Conservation (phyloP, 2,329 filamentous ascomycete genomes). For the Cephalotrichum gorgonifer region DNA sequence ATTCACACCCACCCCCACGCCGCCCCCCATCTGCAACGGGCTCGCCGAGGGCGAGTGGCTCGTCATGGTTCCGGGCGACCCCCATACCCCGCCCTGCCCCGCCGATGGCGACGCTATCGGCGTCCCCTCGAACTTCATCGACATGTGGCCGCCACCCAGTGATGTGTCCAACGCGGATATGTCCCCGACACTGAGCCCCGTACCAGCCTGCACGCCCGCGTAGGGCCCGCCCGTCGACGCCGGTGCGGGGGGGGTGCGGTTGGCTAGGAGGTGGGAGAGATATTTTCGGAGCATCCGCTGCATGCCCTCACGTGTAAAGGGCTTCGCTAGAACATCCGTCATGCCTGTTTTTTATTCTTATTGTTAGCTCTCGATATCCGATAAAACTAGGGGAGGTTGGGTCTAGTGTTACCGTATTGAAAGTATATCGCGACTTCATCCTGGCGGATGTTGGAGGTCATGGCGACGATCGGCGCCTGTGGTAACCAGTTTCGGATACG, state of each 20-base stretch:
- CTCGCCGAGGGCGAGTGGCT: conserved; percentile 1
- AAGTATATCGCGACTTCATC: conserved; percentile 98
- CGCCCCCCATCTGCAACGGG: background rate
- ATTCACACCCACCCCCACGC: background rate
- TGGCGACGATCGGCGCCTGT: conserved; percentile 82
- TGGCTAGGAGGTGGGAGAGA: conserved; percentile 60
- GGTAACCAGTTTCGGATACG: conserved; percentile 82
- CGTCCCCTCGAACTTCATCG: conserved; percentile 3
- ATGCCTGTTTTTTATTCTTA: conserved; percentile 57
- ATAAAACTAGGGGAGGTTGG: background rate
- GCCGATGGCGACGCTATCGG: conserved; percentile 1
- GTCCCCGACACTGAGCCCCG: background rate
- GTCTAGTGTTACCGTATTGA: conserved; percentile 64
- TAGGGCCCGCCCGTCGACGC: background rate
- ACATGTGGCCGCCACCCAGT: background rate
- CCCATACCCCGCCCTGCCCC: background rate
- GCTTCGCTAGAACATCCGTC: conserved; percentile 95
- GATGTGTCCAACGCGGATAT: background rate
- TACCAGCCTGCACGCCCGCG: background rate
- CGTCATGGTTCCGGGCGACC: background rate
- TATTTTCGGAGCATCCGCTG: conserved; percentile 82
- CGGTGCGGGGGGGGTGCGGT: background rate
- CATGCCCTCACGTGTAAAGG: conserved; percentile 84
- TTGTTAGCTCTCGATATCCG: too few relatives aligned
- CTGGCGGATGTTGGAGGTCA: conserved; percentile 96